Evolutionary conservation across 371 early-diverging fungal genomes (phyloP).

Genomic region (Zancudomyces culisetae): DNA sequence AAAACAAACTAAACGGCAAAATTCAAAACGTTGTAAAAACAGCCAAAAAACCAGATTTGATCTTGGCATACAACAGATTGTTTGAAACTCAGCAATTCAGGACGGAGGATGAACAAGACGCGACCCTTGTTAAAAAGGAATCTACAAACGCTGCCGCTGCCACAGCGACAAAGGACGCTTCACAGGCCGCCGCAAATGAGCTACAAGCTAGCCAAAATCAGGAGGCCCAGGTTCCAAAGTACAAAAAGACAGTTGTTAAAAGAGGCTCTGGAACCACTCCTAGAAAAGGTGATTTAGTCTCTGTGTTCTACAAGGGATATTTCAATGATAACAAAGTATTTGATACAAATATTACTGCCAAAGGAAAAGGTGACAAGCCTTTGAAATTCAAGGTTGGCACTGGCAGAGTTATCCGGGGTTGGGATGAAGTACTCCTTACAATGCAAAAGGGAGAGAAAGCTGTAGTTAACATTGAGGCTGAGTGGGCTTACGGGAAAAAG

Average conservation of each 20-base stretch:
- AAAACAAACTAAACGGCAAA: slow-evolving; percentile 32
- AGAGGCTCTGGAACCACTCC: slow-evolving; percentile 34
- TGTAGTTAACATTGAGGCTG: slow-evolving; percentile 40
- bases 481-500: slow-evolving; percentile 51
- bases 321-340: slow-evolving; percentile 41
- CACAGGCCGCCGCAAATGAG: slow-evolving; percentile 5
- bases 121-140: slow-evolving; percentile 9
- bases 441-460: slow-evolving; percentile 57
- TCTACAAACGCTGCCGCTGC: slow-evolving; percentile 4
- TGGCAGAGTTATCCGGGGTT: slow-evolving; percentile 75
- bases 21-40: slow-evolving; percentile 27
- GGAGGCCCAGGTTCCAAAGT: slow-evolving; percentile 22
- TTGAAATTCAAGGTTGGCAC: slow-evolving; percentile 62
- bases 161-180: slow-evolving; percentile 9
- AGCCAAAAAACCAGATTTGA: slow-evolving; percentile 32
- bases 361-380: slow-evolving; percentile 34
- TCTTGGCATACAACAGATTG: slow-evolving; percentile 32
- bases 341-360: slow-evolving; percentile 31
- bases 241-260: slow-evolving; percentile 30
- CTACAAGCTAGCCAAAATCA: slow-evolving; percentile 1
- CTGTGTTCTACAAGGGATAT: slow-evolving; percentile 34
- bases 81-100: slow-evolving; percentile 34
- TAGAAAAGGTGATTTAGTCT: slow-evolving; percentile 33
- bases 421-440: slow-evolving; percentile 64
- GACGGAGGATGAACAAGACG: slow-evolving; percentile 10